phyloP scores from a whole-genome alignment of 1,139 yeast genomes.

The Sugiyamaella castrensis region DNA sequence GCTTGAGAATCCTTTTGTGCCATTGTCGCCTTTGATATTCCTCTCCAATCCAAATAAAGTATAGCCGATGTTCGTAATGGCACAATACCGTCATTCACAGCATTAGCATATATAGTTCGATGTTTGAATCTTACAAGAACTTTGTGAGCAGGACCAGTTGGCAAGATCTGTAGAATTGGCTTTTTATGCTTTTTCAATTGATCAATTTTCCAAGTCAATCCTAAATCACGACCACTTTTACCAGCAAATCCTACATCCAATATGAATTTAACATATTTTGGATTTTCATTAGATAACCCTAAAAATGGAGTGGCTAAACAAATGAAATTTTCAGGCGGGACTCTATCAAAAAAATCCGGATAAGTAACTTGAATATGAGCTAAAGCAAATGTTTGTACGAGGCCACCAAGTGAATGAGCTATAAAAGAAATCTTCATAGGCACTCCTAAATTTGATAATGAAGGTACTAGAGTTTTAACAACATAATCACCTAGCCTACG shows the following conservation, averaged over 20 bases:
- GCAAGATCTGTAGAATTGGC: constrained; percentile 71
- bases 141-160: constrained; percentile 76
- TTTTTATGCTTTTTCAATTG: constrained; percentile 34
- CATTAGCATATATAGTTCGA: constrained; percentile 76
- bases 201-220: constrained; percentile 49
- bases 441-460: constrained; percentile 3
- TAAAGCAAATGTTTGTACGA: constrained; percentile 85
- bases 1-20: constrained; percentile 48
- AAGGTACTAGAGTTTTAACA: constrained; percentile 48
- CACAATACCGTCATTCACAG: constrained; percentile 87
- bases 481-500: constrained; percentile 75
- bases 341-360: constrained; percentile 64
- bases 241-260: constrained; percentile 89
- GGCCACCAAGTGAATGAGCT: constrained; percentile 92
- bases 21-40: constrained; percentile 48
- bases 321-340: constrained; percentile 74
- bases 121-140: constrained; percentile 60
- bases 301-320: constrained; percentile 84
- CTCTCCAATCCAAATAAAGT: constrained; percentile 72
- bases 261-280: constrained; percentile 79
- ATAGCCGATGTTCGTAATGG: constrained; percentile 86
- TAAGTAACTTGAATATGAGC: constrained; percentile 71
- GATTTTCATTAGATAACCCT: constrained; percentile 85
- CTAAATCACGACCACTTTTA: constrained; percentile 88
- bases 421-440: constrained; percentile 66